A percentile compares a stretch with the other conserved stretches of the same genome.
Conservation (phyloP, 2,329 filamentous ascomycete species). For the Hirsutella rhossiliensis region DNA sequence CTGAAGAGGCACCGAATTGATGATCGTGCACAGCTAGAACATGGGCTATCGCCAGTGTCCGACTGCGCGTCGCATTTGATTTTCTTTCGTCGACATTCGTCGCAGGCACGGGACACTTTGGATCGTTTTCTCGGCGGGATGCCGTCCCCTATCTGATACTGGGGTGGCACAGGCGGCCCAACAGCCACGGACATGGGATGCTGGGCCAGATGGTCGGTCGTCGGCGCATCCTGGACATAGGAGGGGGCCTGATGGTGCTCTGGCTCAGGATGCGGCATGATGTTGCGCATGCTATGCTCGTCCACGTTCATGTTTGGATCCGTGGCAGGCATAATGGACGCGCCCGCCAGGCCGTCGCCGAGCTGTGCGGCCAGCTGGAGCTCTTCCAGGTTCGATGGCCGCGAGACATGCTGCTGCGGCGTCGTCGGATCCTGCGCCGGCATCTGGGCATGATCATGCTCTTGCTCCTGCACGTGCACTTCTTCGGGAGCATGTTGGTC, state of each 20-base stretch:
- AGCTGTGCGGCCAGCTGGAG: constrained; percentile 46
- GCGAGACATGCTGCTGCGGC: constrained; percentile 27
- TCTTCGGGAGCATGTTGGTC: constrained; percentile 17
- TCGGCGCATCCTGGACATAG: constrained; percentile 25
- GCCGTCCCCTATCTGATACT: constrained; percentile 37
- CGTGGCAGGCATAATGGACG: constrained; percentile 35
- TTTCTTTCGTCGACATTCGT: constrained; percentile 82
- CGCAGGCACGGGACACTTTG: constrained; percentile 80
- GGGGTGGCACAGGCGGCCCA: constrained; percentile 22
- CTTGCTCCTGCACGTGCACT: constrained; percentile 17
- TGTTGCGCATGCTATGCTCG: constrained; percentile 29
- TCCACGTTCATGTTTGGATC: constrained; percentile 31
- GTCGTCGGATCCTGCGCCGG: constrained; percentile 20
- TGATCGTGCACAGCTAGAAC: constrained; percentile 69
- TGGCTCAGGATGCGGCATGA: constrained; percentile 29
- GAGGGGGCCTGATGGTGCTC: constrained; percentile 22
- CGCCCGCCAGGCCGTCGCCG: constrained; percentile 37
- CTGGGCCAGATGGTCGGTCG: constrained; percentile 22
- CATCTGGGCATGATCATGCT: constrained; percentile 17
- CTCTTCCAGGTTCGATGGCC: constrained; percentile 38
- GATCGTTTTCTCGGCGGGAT: constrained; percentile 64
- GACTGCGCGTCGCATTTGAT: constrained; percentile 77
- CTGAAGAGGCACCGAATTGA: constrained; percentile 75
- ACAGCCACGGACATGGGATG: constrained; percentile 23
- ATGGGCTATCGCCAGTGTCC: constrained; percentile 61